A percentile compares a stretch with the other conserved stretches of the same genome.
Evolutionary conservation across 192 early-diverging fungal genomes (phyloP).

Genomic region (Backusella westeae): DNA sequence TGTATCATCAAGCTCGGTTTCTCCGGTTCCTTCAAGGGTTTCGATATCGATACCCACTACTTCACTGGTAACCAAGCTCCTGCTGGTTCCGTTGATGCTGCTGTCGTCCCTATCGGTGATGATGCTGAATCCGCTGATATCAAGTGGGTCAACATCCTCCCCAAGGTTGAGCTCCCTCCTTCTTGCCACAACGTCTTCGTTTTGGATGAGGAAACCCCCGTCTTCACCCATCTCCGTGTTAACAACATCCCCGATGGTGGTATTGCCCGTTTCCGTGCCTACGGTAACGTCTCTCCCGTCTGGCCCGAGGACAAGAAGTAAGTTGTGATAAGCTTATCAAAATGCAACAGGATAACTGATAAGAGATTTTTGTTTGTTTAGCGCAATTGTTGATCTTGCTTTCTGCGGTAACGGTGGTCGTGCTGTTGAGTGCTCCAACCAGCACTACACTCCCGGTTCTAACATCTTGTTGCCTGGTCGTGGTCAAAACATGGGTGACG

Average conservation of each 20-base stretch:
- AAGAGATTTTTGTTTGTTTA: conserved; percentile 11
- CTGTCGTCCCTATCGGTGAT: conserved; percentile 42
- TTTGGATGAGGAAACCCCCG: conserved; percentile 40
- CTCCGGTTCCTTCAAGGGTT: conserved; percentile 73
- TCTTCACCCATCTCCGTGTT: conserved; percentile 70
- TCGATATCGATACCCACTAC: conserved; percentile 86
- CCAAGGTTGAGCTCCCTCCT: conserved; percentile 69
- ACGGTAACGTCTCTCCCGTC: conserved; percentile 60
- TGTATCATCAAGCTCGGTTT: conserved; percentile 86
- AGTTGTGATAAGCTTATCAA: conserved; percentile 13
- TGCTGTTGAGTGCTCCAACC: conserved; percentile 67
- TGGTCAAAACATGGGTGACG: conserved; percentile 87
- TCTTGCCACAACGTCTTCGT: conserved; percentile 65
- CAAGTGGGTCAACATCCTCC: conserved; percentile 63
- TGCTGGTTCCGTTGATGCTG: conserved; percentile 75
- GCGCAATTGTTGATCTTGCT: conserved; percentile 65
- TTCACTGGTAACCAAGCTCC: conserved; percentile 96
- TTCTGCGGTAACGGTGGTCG: conserved; percentile 65
- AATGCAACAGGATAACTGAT: neutral
- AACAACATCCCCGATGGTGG: conserved; percentile 80
- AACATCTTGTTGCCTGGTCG: conserved; percentile 82
- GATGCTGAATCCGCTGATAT: conserved; percentile 46
- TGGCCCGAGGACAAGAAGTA: conserved; percentile 44
- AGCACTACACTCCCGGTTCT: conserved; percentile 82
- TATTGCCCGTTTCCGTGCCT: conserved; percentile 74